These are phyloP conservation scores for Beta macrorhiza DNA, from an alignment of 179 eudicot species.

Conservation along the genomic window DNA sequence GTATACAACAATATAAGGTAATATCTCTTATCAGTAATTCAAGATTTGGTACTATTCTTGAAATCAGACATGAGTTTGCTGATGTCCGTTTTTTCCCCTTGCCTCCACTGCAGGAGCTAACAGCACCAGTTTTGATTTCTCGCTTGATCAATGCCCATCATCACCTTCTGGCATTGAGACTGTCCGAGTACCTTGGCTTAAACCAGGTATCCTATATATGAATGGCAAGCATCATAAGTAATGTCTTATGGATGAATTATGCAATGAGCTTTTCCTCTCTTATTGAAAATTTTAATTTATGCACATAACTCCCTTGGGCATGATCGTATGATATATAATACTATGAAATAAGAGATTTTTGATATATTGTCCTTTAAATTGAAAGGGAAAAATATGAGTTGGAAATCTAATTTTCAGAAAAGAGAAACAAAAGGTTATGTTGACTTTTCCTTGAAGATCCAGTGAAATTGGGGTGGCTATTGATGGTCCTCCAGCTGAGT, in stretches of 20 bases:
- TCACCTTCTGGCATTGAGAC: slow-evolving; percentile 76
- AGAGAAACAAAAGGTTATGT: not conserved
- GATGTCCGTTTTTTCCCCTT: not conserved
- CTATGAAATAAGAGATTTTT: not conserved
- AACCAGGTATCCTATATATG: slow-evolving; percentile 52
- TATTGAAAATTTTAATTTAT: not conserved
- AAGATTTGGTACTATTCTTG: slow-evolving; percentile 4
- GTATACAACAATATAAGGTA: slow-evolving; percentile 94
- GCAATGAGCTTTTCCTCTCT: not conserved
- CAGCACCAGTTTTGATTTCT: slow-evolving; percentile 82
- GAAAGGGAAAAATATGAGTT: not conserved
- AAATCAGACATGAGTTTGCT: slow-evolving; percentile 1
- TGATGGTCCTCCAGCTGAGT: not conserved
- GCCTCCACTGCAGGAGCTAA: slow-evolving; percentile 58
- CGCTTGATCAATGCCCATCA: slow-evolving; percentile 87
- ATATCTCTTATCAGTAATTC: not conserved
- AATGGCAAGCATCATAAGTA: not conserved
- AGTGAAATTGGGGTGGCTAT: not conserved
- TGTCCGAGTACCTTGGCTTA: slow-evolving; percentile 83
- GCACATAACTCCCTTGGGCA: not conserved
- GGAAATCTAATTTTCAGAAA: not conserved
- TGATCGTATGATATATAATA: not conserved
- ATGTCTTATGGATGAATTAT: not conserved
- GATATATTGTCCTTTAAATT: not conserved
- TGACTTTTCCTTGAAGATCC: not conserved